A percentile compares a stretch with the other conserved stretches of the same genome.
phyloP scores from a whole-genome alignment of 257 asterid species.

The Buddleja alternifolia region DNA sequence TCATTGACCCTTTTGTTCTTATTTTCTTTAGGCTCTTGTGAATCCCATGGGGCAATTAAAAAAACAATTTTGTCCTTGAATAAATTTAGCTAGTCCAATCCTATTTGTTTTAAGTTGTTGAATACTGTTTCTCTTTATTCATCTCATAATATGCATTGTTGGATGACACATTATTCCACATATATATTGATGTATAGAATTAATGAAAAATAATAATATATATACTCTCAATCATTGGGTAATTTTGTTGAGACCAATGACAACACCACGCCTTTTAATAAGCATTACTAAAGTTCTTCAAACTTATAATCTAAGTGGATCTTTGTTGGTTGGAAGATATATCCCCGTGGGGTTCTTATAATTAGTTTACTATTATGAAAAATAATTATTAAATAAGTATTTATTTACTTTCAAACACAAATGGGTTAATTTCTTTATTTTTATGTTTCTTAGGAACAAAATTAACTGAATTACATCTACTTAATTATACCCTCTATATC shows the following conservation, averaged over 20 bases:
- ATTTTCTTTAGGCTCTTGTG: slow-evolving; percentile 36
- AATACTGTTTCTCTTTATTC: slow-evolving; percentile 25
- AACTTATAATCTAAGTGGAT: slow-evolving; percentile 8
- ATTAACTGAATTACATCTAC: too few relatives aligned
- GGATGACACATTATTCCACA: slow-evolving; percentile 47
- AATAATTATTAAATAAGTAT: too few relatives aligned
- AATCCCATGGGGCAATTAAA: slow-evolving; percentile 42
- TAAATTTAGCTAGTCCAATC: slow-evolving; percentile 40
- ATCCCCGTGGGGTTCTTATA: neutral
- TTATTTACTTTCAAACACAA: neutral
- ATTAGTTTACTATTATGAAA: too few relatives aligned
- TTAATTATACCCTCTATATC: too few relatives aligned
- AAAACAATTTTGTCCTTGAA: slow-evolving; percentile 17
- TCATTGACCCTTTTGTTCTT: neutral
- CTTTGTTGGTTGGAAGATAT: neutral
- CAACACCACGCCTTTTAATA: neutral
- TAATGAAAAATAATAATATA: slow-evolving; percentile 15
- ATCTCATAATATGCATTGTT: slow-evolving; percentile 30
- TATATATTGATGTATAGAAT: neutral
- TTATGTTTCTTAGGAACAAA: too few relatives aligned
- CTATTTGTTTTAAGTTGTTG: slow-evolving; percentile 29
- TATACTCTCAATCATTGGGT: slow-evolving; percentile 40
- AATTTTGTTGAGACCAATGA: slow-evolving; percentile 17
- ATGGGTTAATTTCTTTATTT: too few relatives aligned
- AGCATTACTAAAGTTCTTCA: slow-evolving; percentile 23